Evolutionary conservation across 306 rosid species (phyloP).

Genomic region (Corylus americana): DNA sequence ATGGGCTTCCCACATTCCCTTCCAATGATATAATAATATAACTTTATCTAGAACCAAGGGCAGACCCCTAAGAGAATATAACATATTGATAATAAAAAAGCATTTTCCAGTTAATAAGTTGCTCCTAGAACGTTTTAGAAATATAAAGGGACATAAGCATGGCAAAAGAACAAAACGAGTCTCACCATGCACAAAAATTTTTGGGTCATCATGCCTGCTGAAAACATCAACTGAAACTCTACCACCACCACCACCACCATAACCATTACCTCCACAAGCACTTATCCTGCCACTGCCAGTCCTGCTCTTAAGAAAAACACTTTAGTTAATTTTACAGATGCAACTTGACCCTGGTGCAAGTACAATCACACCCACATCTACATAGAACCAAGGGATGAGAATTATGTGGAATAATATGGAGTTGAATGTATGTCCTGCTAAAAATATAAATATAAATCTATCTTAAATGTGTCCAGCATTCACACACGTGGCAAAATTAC

Average conservation of each 20-base stretch:
- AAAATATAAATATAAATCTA: background rate
- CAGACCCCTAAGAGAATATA: background rate
- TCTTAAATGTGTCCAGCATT: background rate
- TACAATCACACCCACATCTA: background rate
- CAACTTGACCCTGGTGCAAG: background rate
- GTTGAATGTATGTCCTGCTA: background rate
- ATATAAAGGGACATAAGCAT: background rate
- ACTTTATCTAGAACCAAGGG: background rate
- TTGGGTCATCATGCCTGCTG: conserved; percentile 64
- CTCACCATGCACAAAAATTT: conserved; percentile 62
- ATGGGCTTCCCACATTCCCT: background rate
- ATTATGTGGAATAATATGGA: background rate
- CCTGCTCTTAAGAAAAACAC: conserved; percentile 45
- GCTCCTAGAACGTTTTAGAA: background rate
- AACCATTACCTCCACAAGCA: conserved; percentile 67
- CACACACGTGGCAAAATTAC: background rate
- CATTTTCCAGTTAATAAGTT: background rate
- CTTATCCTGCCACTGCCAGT: conserved; percentile 59
- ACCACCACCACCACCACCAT: conserved; percentile 70
- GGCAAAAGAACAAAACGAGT: background rate
- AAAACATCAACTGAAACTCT: conserved; percentile 63
- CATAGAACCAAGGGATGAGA: background rate
- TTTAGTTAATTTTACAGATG: conserved; percentile 8
- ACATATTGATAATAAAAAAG: background rate
- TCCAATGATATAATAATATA: background rate